Base-by-base conservation (phyloP, 2,329 filamentous ascomycete genomes). In the Xylogone sp. region DNA sequence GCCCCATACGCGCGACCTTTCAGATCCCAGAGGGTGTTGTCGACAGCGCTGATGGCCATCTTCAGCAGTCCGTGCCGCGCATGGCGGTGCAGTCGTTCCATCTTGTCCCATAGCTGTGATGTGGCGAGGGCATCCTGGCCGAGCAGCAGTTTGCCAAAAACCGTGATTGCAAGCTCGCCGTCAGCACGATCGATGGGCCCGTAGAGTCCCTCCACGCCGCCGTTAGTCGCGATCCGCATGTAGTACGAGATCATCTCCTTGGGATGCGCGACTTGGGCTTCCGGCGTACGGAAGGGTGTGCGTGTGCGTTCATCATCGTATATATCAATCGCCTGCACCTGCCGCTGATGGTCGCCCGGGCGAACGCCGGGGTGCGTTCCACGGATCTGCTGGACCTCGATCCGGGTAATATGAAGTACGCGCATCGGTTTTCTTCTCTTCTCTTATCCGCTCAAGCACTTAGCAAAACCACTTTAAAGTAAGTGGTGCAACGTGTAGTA, bases 21-120 rank as follows among this genome's bases (percentile, higher is more conserved):
- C 18, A 46, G 18, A 27, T 46, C 45, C 45, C 45, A 46, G 16
- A 46, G 45, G 20, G 45, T 27, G 45, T 21, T 46, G 21, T 46
- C 45, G 18, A 46, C 45, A 18, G 45, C 45, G 21, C 45, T 46
- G 45, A 46, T 20, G 10, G 45, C 45, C 45, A 46, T 20, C 18
- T 22, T 46, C 18, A 27, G 21, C 18, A 46, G n/a, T 18, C 45
- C 45, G 18, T 46, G n/a, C n/a, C 45, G 45, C 18, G 18, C n/a
- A 27, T 46, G 42, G 18, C 18, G 45, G n/a, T 20, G n/a, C 10
- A 27, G 27, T 21, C 45, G 45, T 18, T 21, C 21, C 45, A 46
- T 46, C 21, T 46, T 21, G 27, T 46, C 45, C 45, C 45, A 46
- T 6, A 46, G 21, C 27, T 31, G 27, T 31, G 27, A 31, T 31